Evolutionary conservation across 2,329 filamentous ascomycete genomes (phyloP), one percentile per base, ranked within the genome.

Genomic region (Trichoderma endophyticum): DNA sequence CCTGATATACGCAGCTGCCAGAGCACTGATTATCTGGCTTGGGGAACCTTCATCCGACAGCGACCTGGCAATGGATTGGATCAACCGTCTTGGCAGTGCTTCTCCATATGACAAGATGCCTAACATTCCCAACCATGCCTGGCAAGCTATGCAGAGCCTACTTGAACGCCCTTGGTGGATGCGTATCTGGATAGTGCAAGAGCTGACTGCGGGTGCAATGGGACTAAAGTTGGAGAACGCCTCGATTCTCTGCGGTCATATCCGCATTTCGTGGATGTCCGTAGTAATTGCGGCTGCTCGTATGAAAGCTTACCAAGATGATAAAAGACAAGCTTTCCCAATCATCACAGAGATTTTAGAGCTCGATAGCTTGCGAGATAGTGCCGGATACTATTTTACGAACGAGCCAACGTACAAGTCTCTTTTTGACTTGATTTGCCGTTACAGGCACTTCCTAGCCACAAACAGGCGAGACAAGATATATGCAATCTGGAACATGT

Each of bases 401-500:
- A 26, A 48, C 5, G 36, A 39, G 51, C 48, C 64, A n/a, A 39
- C 12, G 21, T 21, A 32, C 21, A 18, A 67, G 26, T 34, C 51
- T n/a, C 28, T 36, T 1, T 67, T 67, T 15, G 64, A 67, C 24
- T 9, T 67, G 8, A 39, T 67, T 9, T 67, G 64, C 24, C 64
- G 64, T 18, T 67, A 67, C n/a, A 54, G 64, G 18, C 48, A 57
- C 24, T 67, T 67, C 14, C 32, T 57, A 1, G 64, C 64, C 9
- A 51, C 64, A 11, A 59, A 67, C 14, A 28, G 39, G 9, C 51
- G 64, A 3, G 64, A 67, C 21, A 67, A 67, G 14, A 59, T 67
- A 6, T 67, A 67, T 28, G 64, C 64, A 9, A 67, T 67, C 14
- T 59, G 64, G 64, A 67, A 67, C 32, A 67, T 67, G 64, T 67